These are phyloP conservation scores for Capsicum pubescens DNA, from an alignment of 257 asterid species.

Conservation along the genomic window DNA sequence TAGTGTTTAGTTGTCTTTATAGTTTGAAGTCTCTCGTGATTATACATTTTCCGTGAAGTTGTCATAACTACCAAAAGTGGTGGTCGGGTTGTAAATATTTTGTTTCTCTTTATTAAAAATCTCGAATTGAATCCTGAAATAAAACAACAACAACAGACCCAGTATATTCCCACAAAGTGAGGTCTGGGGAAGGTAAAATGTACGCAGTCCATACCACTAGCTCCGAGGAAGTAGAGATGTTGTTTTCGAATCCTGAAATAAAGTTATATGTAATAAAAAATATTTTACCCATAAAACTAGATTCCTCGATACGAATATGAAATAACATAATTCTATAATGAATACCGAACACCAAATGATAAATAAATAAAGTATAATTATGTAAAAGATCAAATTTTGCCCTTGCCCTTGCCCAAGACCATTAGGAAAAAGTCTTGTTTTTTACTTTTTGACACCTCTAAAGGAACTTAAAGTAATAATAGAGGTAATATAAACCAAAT, in stretches of 20 bases:
- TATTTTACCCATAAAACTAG: background rate
- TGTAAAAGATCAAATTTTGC: too few species aligned
- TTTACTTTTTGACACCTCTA: too few species aligned
- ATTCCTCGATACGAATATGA: rapidly evolving
- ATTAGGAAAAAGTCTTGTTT: background rate
- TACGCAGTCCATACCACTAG: too few species aligned
- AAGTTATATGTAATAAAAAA: background rate
- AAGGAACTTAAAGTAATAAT: background rate
- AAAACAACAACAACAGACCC: background rate
- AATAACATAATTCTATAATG: background rate
- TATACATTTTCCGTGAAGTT: background rate
- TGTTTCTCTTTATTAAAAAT: background rate
- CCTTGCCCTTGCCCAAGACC: too few species aligned
- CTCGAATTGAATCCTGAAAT: background rate
- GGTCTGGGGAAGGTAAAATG: too few species aligned
- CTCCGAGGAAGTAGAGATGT: too few species aligned
- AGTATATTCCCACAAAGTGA: too few species aligned
- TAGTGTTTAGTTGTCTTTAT: background rate
- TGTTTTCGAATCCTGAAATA: background rate
- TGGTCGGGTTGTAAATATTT: background rate
- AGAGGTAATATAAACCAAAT: background rate
- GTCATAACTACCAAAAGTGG: too few species aligned
- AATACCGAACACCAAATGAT: too few species aligned
- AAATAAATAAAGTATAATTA: too few species aligned
- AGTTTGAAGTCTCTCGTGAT: background rate